Percentiles rank a stretch among this genome's conserved stretches.
These are phyloP conservation scores for Cryptococcus jaspeensis DNA, from an alignment of 1,284 basidiomycete species.

Conservation along the genomic window DNA sequence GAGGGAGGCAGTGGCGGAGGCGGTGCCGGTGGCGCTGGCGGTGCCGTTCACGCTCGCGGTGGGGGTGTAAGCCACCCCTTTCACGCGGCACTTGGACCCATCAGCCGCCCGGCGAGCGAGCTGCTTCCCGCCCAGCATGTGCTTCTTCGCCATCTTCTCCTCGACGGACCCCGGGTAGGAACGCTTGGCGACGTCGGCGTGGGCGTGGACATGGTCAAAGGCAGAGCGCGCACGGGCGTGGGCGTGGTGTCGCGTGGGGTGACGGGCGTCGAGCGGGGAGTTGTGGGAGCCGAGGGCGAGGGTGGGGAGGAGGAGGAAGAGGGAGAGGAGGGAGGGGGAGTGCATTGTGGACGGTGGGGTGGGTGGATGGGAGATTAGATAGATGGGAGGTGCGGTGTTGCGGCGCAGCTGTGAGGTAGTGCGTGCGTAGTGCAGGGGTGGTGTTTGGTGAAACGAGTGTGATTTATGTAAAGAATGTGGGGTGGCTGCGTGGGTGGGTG, in stretches of 20 bases:
- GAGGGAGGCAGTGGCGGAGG: background rate
- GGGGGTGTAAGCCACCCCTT: constrained; percentile 1
- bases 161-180: constrained; percentile 6
- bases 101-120: constrained; percentile 15
- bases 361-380: background rate
- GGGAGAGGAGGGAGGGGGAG: constrained; percentile 12
- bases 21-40: background rate
- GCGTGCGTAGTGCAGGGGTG: too few species aligned
- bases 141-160: constrained; percentile 17
- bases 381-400: background rate
- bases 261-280: constrained; percentile 12
- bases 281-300: constrained; percentile 12
- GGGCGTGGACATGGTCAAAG: background rate
- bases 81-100: constrained; percentile 9
- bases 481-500: too few species aligned
- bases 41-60: constrained; percentile 2
- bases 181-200: background rate
- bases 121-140: background rate
- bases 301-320: constrained; percentile 16
- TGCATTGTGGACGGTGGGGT: constrained; percentile 8
- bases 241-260: constrained; percentile 10
- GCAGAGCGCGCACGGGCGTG: background rate
- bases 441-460: background rate
- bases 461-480: too few species aligned
- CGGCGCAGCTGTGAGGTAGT: too few species aligned